Conservation (phyloP, 2,329 filamentous ascomycete genomes). For the Fusarium stilboides region DNA sequence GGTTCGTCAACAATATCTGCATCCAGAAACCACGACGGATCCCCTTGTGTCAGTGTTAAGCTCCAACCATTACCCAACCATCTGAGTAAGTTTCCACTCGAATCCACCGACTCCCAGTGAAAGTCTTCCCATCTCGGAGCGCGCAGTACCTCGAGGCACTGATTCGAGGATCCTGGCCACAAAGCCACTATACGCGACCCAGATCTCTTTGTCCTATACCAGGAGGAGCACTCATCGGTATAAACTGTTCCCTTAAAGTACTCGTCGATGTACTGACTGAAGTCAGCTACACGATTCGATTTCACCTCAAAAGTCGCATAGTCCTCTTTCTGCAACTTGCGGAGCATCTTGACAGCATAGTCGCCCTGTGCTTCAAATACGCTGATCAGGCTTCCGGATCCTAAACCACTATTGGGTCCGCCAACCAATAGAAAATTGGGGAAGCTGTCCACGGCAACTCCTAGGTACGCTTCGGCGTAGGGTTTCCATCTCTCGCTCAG, state of each 20-base stretch:
- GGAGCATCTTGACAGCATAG: constrained; percentile 45
- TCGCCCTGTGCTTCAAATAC: constrained; percentile 63
- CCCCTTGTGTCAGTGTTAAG: constrained; percentile 12
- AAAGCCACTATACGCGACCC: constrained; percentile 16
- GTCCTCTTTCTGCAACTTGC: constrained; percentile 47
- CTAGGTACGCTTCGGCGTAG: constrained; percentile 61
- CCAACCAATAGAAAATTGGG: constrained; percentile 66
- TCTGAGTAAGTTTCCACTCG: constrained; percentile 11
- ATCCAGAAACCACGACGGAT: constrained; percentile 32
- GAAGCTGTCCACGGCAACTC: constrained; percentile 62
- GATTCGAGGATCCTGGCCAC: constrained; percentile 27
- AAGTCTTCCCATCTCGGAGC: constrained; percentile 33
- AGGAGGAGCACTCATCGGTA: constrained; percentile 29
- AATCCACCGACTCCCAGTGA: constrained; percentile 8
- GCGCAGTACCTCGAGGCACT: constrained; percentile 24
- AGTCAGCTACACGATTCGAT: constrained; percentile 17
- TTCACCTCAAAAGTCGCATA: constrained; percentile 27
- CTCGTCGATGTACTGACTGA: constrained; percentile 27
- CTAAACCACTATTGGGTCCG: constrained; percentile 65
- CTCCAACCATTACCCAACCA: constrained; percentile 34
- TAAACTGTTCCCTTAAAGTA: constrained; percentile 37
- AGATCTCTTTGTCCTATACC: constrained; percentile 12
- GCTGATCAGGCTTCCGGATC: constrained; percentile 62
- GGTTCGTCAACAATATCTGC: constrained; percentile 20
- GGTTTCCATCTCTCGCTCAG: constrained; percentile 58